Percentiles rank a stretch among this genome's conserved stretches.
Evolutionary conservation across 108 stramenopile genomes (phyloP).

Genomic region (Cyclotella atomus): DNA sequence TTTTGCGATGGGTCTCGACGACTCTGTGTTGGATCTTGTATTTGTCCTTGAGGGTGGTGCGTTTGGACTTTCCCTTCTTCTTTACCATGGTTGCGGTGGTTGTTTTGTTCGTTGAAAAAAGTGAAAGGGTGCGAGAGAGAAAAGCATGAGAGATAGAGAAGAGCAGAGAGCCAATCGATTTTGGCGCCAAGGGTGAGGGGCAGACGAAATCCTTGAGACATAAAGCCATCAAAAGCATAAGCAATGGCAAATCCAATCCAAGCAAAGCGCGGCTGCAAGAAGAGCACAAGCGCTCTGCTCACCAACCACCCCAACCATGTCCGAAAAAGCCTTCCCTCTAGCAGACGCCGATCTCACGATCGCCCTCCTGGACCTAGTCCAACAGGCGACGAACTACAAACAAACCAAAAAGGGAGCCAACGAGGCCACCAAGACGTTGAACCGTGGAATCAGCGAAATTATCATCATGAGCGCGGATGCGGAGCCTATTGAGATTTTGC

Average conservation of each 20-base stretch:
- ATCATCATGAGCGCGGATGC: constrained; percentile 99
- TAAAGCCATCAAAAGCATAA: too few relatives aligned
- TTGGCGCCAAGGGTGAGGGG: too few relatives aligned
- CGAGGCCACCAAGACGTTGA: constrained; percentile 99
- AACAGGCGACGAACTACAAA: constrained; percentile 95
- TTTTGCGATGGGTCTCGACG: constrained; percentile 93
- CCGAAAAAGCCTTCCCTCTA: constrained; percentile 96
- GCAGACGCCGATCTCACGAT: constrained; percentile 99
- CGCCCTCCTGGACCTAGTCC: constrained; percentile 96
- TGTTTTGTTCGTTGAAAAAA: background rate
- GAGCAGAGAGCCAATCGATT: too few relatives aligned
- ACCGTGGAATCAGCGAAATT: constrained; percentile 98
- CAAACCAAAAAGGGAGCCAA: constrained; percentile 99
- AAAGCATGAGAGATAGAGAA: too few relatives aligned
- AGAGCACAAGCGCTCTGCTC: too few relatives aligned
- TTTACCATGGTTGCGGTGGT: constrained; percentile 92
- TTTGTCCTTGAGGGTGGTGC: constrained; percentile 97
- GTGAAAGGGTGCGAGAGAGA: too few relatives aligned
- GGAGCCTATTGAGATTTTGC: constrained; percentile 98
- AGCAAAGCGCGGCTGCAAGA: too few relatives aligned
- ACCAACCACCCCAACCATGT: constrained; percentile 57
- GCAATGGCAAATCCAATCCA: too few relatives aligned
- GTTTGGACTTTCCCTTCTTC: constrained; percentile 98
- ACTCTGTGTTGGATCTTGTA: constrained; percentile 95
- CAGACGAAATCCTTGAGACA: too few relatives aligned